Evolutionary conservation across 78 protist species (phyloP).

Genomic region (Dictyostelium capitatum): DNA sequence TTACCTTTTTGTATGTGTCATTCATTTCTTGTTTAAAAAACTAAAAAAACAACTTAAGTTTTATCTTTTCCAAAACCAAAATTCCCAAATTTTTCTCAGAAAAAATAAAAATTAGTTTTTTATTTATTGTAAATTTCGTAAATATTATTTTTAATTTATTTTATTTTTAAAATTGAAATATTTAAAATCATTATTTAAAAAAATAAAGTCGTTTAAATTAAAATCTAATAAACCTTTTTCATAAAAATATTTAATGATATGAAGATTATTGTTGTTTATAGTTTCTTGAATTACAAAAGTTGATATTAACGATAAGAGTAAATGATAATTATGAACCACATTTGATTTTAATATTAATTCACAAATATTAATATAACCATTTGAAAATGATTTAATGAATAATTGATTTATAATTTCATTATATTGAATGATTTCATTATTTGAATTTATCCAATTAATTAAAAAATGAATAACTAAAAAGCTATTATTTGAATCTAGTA

Average conservation of each 20-base stretch:
- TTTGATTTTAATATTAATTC: not conserved
- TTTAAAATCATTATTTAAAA: too few relatives aligned
- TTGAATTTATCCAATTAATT: not conserved
- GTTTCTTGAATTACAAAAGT: not conserved
- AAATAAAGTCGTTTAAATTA: too few relatives aligned
- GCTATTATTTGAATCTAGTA: not conserved
- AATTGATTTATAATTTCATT: not conserved
- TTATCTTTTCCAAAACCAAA: too few relatives aligned
- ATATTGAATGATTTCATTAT: not conserved
- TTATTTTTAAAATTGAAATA: too few relatives aligned
- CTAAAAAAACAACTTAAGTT: too few relatives aligned
- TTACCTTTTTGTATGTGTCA: slow-evolving; percentile 9
- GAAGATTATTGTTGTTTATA: not conserved
- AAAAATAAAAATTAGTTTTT: too few relatives aligned
- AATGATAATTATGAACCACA: not conserved
- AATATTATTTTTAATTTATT: too few relatives aligned
- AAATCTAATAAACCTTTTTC: not conserved
- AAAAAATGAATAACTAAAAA: not conserved
- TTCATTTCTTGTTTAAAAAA: not conserved
- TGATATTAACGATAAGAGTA: not conserved
- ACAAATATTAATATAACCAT: not conserved
- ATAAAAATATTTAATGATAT: slow-evolving; percentile 1
- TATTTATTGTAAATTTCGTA: too few relatives aligned
- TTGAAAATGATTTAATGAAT: not conserved
- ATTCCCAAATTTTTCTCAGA: too few relatives aligned